Evolutionary conservation across 768 basidiomycete genomes (phyloP).

Genomic region (Clavaria fumosa): DNA sequence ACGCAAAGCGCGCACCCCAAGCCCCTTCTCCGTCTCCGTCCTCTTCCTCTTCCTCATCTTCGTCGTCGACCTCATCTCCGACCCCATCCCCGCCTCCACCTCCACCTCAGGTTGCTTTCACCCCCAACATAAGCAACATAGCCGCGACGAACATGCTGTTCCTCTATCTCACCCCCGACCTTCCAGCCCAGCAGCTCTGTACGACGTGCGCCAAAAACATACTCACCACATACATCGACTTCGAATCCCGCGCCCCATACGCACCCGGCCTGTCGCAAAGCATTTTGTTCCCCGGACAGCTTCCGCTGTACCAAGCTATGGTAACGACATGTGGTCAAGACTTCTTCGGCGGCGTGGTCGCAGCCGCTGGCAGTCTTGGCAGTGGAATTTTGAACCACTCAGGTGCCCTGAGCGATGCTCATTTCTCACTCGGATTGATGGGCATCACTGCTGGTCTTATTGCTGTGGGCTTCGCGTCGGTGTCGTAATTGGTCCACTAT

Average conservation of each 20-base stretch:
- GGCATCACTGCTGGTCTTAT: no score
- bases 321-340: conserved; percentile 45
- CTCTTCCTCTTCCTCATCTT: conserved; percentile 2
- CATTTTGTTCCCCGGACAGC: conserved; percentile 50
- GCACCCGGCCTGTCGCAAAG: conserved; percentile 57
- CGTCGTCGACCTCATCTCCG: not conserved
- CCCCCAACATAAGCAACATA: conserved; percentile 45
- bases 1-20: no score
- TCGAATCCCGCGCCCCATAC: conserved; percentile 57
- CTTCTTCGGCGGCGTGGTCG: conserved; percentile 54
- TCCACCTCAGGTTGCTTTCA: conserved; percentile 18
- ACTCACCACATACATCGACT: conserved; percentile 61
- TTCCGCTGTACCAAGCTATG: conserved; percentile 47
- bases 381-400: no score
- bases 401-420: no score
- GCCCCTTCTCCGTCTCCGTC: conserved; percentile 13
- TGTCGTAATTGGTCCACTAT: no score
- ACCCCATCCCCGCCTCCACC: conserved; percentile 13
- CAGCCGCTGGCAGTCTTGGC: conserved; percentile 50
- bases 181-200: conserved; percentile 48
- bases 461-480: no score
- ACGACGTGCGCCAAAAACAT: conserved; percentile 66
- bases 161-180: conserved; percentile 52
- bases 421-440: no score
- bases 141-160: conserved; percentile 52